Evolutionary conservation across 805 yeast genomes (phyloP).

Genomic region (Candida berthetii): DNA sequence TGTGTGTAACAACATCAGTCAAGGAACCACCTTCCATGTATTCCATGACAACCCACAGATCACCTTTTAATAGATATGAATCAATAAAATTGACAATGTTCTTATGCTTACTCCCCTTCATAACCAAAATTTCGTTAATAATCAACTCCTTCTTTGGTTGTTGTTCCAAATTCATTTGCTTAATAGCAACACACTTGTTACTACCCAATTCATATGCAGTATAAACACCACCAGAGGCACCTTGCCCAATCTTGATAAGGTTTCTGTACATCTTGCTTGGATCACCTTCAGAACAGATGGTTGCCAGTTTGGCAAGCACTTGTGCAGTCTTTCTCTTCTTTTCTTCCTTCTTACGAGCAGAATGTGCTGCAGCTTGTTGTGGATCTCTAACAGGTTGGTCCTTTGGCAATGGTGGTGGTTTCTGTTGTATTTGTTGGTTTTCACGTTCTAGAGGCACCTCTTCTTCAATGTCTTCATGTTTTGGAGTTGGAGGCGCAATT

Average conservation of each 20-base stretch:
- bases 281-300: constrained; percentile 81
- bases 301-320: constrained; percentile 60
- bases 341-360: constrained; percentile 63
- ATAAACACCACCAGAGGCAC: constrained; percentile 96
- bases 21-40: constrained; percentile 98
- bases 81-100: constrained; percentile 94
- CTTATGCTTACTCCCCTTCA: constrained; percentile 86
- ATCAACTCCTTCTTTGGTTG: constrained; percentile 96
- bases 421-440: constrained; percentile 3
- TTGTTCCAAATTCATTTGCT: constrained; percentile 90
- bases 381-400: constrained; percentile 40
- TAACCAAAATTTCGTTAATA: constrained; percentile 90
- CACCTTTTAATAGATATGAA: constrained; percentile 69
- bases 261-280: constrained; percentile 67
- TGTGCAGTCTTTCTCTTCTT: constrained; percentile 68
- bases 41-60: constrained; percentile 97
- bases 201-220: constrained; percentile 67
- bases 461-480: constrained; percentile 5
- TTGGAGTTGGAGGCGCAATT: constrained; percentile 20
- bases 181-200: constrained; percentile 75
- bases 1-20: constrained; percentile 91
- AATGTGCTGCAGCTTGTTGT: constrained; percentile 13
- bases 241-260: constrained; percentile 89
- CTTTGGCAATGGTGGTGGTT: constrained; percentile 25
- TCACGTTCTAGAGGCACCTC: constrained; percentile 4